Evolutionary conservation across 2,329 filamentous ascomycete genomes (phyloP).

Genomic region (Fusarium citri): DNA sequence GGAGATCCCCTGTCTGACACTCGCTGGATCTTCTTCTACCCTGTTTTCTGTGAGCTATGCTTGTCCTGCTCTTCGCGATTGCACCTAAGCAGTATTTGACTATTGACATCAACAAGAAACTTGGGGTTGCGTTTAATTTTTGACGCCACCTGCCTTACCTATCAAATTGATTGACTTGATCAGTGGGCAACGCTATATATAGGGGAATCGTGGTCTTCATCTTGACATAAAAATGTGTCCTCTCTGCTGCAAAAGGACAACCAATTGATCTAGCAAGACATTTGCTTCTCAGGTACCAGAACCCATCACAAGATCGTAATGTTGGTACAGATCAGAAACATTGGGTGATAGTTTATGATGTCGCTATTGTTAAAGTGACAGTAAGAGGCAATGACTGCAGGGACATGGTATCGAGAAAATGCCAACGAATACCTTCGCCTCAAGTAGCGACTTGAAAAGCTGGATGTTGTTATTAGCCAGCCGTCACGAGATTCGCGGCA

Average conservation of each 20-base stretch:
- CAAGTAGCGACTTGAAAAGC: slow-evolving; percentile 7
- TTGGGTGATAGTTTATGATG: background rate
- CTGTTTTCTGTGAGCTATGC: background rate
- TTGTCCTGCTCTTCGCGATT: background rate
- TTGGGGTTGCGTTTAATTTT: background rate
- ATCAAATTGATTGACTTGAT: background rate
- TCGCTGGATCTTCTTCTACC: slow-evolving; percentile 2
- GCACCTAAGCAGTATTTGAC: background rate
- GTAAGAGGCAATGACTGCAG: slow-evolving; percentile 7
- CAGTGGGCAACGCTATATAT: background rate
- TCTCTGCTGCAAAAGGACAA: background rate
- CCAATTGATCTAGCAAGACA: background rate
- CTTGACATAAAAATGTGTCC: background rate
- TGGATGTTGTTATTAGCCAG: slow-evolving; percentile 15
- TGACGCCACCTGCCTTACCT: background rate
- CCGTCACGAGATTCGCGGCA: slow-evolving; percentile 39
- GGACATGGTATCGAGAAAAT: slow-evolving; percentile 9
- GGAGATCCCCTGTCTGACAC: slow-evolving; percentile 42
- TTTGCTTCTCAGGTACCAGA: slow-evolving; percentile 36
- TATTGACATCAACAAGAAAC: background rate
- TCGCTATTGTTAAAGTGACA: background rate
- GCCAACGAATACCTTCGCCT: slow-evolving; percentile 23
- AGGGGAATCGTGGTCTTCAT: background rate
- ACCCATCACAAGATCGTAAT: background rate
- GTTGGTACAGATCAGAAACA: background rate